A percentile compares a stretch with the other conserved stretches of the same genome.
phyloP scores from a whole-genome alignment of 1,284 basidiomycete genomes.

The Sphagnurus paluster region DNA sequence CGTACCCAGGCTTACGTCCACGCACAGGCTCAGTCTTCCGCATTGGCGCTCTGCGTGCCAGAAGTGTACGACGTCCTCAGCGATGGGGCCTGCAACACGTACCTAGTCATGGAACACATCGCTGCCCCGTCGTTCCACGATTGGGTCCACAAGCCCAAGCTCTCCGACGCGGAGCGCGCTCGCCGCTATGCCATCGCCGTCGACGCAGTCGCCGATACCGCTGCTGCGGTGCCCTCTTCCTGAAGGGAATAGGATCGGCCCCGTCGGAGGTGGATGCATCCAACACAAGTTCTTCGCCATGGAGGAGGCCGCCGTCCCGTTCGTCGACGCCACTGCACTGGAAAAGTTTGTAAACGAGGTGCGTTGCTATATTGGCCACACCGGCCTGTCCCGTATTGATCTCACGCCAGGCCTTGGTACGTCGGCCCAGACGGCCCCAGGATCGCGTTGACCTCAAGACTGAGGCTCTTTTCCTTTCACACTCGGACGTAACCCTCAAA shows the following conservation, averaged over 20 bases:
- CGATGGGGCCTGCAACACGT: background rate
- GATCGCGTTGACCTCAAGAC: background rate
- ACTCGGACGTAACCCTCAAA: background rate
- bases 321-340: constrained; percentile 4
- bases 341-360: constrained; percentile 6
- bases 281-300: background rate
- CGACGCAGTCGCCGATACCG: background rate
- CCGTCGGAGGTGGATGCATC: constrained; percentile 1
- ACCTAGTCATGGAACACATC: constrained; percentile 5
- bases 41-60: background rate
- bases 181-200: background rate
- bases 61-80: background rate
- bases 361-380: background rate
- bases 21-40: background rate
- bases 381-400: background rate
- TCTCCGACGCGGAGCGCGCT: background rate
- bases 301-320: background rate
- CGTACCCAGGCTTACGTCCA: background rate
- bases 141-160: background rate
- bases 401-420: background rate
- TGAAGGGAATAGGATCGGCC: background rate
- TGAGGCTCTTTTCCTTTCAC: background rate
- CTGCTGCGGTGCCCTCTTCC: constrained; percentile 2
- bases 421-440: background rate
- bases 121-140: background rate